Conservation (phyloP, 2,329 filamentous ascomycete species). For the Fulvia fulva region DNA sequence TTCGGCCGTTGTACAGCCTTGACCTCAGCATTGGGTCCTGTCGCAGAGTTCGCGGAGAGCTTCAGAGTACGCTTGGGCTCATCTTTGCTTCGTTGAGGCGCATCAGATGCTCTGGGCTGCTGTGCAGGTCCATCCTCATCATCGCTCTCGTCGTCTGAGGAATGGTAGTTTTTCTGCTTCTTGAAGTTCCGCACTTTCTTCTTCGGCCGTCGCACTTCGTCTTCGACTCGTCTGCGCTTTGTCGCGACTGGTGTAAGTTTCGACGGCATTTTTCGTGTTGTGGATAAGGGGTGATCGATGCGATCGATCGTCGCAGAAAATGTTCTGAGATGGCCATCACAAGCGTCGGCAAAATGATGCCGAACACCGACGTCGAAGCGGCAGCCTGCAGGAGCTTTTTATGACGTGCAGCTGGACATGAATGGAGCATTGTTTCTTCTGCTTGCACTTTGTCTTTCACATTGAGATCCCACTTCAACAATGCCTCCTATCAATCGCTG, state of each 20-base stretch:
- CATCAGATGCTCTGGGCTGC: slow-evolving; percentile 24
- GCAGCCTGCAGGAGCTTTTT: neutral
- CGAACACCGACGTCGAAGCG: neutral
- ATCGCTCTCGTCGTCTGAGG: slow-evolving; percentile 53
- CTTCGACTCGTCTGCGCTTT: slow-evolving; percentile 52
- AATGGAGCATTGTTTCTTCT: slow-evolving; percentile 4
- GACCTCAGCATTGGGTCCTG: slow-evolving; percentile 14
- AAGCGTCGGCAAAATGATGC: neutral
- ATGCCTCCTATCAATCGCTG: slow-evolving; percentile 26
- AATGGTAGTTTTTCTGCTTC: slow-evolving; percentile 61
- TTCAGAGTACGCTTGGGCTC: slow-evolving; percentile 1
- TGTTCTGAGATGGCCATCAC: neutral
- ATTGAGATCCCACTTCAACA: neutral
- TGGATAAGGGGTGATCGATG: neutral
- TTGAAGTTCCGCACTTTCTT: slow-evolving; percentile 56
- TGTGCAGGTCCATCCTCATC: slow-evolving; percentile 5
- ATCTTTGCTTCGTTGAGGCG: slow-evolving; percentile 12
- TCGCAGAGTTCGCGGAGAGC: slow-evolving; percentile 12
- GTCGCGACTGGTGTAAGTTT: slow-evolving; percentile 21
- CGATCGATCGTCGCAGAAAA: neutral
- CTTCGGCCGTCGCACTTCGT: slow-evolving; percentile 53
- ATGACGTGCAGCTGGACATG: neutral
- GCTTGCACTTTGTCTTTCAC: neutral
- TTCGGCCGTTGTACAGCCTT: slow-evolving; percentile 15
- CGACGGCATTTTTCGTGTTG: neutral